Conservation (phyloP, 495 filamentous ascomycete species). For the Neurospora pannonica region DNA sequence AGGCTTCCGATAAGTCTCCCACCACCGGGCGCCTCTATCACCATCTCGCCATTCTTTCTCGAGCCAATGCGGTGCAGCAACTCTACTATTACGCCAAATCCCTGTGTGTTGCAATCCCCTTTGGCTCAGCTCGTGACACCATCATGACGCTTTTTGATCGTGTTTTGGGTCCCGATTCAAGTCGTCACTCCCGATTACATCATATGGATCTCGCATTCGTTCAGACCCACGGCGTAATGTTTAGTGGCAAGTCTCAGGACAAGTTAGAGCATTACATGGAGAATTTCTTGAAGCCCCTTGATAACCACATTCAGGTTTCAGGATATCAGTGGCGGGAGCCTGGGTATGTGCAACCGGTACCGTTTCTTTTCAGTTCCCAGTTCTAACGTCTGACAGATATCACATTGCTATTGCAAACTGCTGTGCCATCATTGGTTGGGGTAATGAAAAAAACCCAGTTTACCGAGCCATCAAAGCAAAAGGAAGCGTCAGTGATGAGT, state of each 20-base stretch:
- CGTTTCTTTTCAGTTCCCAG: conserved; percentile 46
- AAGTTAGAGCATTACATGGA: conserved; percentile 36
- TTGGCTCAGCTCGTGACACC: conserved; percentile 54
- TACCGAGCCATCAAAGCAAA: conserved; percentile 18
- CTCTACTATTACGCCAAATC: conserved; percentile 58
- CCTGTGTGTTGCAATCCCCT: conserved; percentile 42
- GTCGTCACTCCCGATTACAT: conserved; percentile 1
- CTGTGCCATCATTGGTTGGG: conserved; percentile 31
- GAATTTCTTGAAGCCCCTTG: conserved; percentile 45
- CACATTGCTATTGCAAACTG: conserved; percentile 43
- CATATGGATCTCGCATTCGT: conserved; percentile 46
- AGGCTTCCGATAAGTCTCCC: conserved; percentile 62
- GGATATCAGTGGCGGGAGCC: conserved; percentile 54
- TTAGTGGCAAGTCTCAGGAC: conserved; percentile 41
- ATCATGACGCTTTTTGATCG: conserved; percentile 63
- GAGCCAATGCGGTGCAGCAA: conserved; percentile 64
- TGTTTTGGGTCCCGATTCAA: conserved; percentile 35
- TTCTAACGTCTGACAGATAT: conserved; percentile 34
- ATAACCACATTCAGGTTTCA: conserved; percentile 48
- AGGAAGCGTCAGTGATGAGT: background rate
- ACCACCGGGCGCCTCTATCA: conserved; percentile 69
- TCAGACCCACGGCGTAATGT: conserved; percentile 55
- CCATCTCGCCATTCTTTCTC: conserved; percentile 70
- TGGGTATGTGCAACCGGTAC: conserved; percentile 31
- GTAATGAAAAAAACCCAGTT: conserved; percentile 27